These are phyloP conservation scores for Rhizophora apiculata DNA, from an alignment of 345 rosid species.

Conservation along the genomic window DNA sequence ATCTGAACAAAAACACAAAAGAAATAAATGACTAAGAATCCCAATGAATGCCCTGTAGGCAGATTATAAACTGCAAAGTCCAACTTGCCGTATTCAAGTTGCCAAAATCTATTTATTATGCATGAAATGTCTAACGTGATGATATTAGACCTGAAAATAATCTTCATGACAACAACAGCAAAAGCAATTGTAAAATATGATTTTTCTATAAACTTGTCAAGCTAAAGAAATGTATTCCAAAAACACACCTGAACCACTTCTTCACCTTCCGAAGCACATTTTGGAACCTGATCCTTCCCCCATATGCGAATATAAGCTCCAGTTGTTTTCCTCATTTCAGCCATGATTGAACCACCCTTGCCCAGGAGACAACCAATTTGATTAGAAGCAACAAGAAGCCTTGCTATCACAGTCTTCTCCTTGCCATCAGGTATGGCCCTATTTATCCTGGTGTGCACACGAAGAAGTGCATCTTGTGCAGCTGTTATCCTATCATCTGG, in stretches of 20 bases:
- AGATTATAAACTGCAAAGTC: background rate
- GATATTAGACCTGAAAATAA: background rate
- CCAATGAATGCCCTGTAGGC: too few relatives aligned
- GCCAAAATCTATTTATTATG: too few relatives aligned
- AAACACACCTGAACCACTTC: slow-evolving; percentile 70
- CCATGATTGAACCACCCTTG: slow-evolving; percentile 66
- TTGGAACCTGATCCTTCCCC: slow-evolving; percentile 71
- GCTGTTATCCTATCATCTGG: slow-evolving; percentile 68
- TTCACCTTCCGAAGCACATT: slow-evolving; percentile 68
- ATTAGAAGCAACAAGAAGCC: slow-evolving; percentile 60
- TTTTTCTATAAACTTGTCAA: slow-evolving; percentile 3
- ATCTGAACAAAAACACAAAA: slow-evolving; percentile 36
- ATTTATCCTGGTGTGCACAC: slow-evolving; percentile 56
- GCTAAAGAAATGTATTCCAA: background rate
- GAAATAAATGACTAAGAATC: background rate
- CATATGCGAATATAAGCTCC: slow-evolving; percentile 68
- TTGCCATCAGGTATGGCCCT: slow-evolving; percentile 54
- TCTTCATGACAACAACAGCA: background rate
- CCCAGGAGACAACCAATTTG: slow-evolving; percentile 83
- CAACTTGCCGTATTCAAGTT: too few relatives aligned
- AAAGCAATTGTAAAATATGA: too few relatives aligned
- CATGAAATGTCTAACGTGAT: background rate
- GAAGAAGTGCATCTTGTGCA: slow-evolving; percentile 70
- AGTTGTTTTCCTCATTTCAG: slow-evolving; percentile 67
- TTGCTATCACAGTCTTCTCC: slow-evolving; percentile 48